phyloP scores from a whole-genome alignment of 2,329 filamentous ascomycete genomes.

The Sphaerostilbella broomeana region DNA sequence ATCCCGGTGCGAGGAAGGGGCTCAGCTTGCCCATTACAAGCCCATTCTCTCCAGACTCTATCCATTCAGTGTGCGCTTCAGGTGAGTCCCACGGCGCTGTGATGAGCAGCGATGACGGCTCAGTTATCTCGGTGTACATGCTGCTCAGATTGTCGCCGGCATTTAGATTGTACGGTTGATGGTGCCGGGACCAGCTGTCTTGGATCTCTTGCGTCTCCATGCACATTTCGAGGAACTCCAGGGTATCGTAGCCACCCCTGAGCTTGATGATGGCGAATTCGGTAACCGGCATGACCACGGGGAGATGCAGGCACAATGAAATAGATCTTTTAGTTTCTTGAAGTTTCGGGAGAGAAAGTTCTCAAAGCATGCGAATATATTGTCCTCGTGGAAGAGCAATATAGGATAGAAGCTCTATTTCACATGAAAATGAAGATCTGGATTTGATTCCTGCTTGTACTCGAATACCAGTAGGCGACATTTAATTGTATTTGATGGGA shows the following conservation, averaged over 20 bases:
- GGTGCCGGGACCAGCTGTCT: conserved; percentile 33
- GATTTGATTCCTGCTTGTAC: too few species aligned
- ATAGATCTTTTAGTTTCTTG: too few species aligned
- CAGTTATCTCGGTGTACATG: conserved; percentile 29
- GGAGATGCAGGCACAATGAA: not conserved
- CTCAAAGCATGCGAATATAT: too few species aligned
- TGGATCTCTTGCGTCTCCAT: conserved; percentile 29
- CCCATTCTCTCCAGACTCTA: conserved; percentile 35
- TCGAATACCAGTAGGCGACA: too few species aligned
- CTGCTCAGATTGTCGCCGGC: conserved; percentile 29
- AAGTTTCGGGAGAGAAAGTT: too few species aligned
- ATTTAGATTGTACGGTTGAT: conserved; percentile 30
- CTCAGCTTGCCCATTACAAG: conserved; percentile 27
- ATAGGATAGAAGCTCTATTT: too few species aligned
- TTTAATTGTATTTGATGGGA: too few species aligned
- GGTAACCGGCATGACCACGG: conserved; percentile 31
- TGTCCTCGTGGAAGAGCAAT: too few species aligned
- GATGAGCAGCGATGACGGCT: conserved; percentile 34
- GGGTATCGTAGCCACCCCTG: conserved; percentile 21
- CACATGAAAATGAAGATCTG: too few species aligned
- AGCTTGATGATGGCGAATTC: conserved; percentile 34
- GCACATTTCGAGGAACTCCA: conserved; percentile 29
- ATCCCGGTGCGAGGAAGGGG: conserved; percentile 28
- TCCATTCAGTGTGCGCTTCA: conserved; percentile 37
- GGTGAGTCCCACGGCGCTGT: conserved; percentile 39